Evolutionary conservation across 208 protist species (phyloP).

Genomic region (Trypanosoma platydactyli): DNA sequence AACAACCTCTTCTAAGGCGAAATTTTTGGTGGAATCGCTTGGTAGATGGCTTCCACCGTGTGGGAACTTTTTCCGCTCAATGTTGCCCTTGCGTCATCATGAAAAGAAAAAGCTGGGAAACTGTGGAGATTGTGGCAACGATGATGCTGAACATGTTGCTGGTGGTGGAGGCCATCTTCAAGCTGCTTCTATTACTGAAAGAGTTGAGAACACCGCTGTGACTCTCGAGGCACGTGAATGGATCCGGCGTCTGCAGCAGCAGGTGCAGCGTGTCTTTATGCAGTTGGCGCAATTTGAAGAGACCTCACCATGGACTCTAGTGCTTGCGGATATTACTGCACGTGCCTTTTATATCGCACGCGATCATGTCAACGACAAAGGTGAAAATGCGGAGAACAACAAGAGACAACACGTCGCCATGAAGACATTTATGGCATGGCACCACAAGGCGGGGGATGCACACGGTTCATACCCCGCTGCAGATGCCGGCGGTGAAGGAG

Average conservation of each 20-base stretch:
- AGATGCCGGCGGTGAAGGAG: neutral
- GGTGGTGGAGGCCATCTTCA: neutral
- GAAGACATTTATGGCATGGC: constrained; percentile 7
- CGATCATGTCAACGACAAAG: neutral
- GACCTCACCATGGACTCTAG: constrained; percentile 23
- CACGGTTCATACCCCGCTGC: neutral
- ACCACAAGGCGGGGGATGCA: neutral
- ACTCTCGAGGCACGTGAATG: constrained; percentile 20
- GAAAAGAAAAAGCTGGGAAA: neutral
- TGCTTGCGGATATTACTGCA: constrained; percentile 14
- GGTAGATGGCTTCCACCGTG: constrained; percentile 22
- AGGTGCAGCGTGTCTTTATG: constrained; percentile 20
- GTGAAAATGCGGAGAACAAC: neutral
- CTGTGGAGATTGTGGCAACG: neutral
- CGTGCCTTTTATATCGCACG: constrained; percentile 10
- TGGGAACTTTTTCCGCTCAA: constrained; percentile 14
- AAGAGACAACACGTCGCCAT: constrained; percentile 12
- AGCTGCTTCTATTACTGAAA: neutral
- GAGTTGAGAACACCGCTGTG: neutral
- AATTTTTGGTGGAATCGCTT: constrained; percentile 19
- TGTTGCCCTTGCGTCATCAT: neutral
- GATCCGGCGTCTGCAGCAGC: constrained; percentile 9
- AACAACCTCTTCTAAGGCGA: constrained; percentile 13
- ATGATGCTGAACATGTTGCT: neutral
- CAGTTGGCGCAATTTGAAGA: constrained; percentile 21